A percentile compares a stretch with the other conserved stretches of the same genome.
Evolutionary conservation across 164 flowering plant species (phyloP).

Genomic region (Annona cherimola): DNA sequence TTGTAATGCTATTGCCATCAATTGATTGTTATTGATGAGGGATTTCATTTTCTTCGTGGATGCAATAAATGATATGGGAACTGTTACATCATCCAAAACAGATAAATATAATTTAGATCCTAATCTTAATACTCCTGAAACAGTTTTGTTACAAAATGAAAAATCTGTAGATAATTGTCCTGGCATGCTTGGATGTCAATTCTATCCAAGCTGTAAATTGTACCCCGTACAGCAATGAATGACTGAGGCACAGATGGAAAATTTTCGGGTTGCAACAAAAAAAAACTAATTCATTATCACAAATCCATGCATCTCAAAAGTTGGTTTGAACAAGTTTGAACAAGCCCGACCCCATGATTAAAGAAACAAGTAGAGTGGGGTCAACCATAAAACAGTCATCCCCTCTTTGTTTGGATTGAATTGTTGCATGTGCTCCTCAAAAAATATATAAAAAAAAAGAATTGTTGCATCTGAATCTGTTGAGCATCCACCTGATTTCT

Average conservation of each 20-base stretch:
- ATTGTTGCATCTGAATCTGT: neutral
- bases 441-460: too few relatives aligned
- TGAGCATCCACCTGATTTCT: neutral
- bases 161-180: neutral
- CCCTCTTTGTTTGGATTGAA: neutral
- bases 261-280: neutral
- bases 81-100: conserved; percentile 27
- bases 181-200: neutral
- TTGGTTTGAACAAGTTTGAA: neutral
- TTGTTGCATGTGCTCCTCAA: neutral
- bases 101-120: neutral
- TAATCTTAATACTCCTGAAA: neutral
- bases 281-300: neutral
- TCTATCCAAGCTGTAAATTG: neutral
- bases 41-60: conserved; percentile 83
- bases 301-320: neutral
- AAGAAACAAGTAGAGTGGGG: too few relatives aligned
- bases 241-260: neutral
- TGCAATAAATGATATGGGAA: conserved; percentile 71
- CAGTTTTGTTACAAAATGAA: neutral
- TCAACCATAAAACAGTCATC: neutral
- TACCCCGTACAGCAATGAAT: neutral
- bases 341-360: neutral
- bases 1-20: conserved; percentile 65
- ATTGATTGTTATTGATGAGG: conserved; percentile 42